Evolutionary conservation across 1,284 basidiomycete species (phyloP), one percentile per base, ranked within the genome.

Genomic region (Athelia sp.): DNA sequence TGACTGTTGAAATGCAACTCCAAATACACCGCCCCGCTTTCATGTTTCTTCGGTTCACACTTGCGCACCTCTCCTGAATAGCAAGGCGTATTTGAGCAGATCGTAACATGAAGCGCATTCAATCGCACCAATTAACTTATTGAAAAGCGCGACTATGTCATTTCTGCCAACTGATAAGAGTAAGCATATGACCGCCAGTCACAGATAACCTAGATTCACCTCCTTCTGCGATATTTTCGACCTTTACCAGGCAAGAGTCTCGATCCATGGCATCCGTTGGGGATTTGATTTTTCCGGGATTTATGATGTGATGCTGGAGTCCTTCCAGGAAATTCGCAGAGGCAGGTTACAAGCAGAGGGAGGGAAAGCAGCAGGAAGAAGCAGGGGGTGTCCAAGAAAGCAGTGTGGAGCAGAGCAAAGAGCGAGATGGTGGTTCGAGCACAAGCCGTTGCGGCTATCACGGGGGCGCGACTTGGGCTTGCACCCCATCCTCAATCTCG

Each of bases 101-200:
- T 9, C 11, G 19, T 34, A 32, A 46, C 44, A 17, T 31, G 45
- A 46, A 29, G 46, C 22, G 22, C 19, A 42, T 21, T 42, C 40
- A 15, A 18, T 24, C 45, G 57, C 59, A 81, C 82, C 81, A 46
- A 83, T 78, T 42, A 81, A 69, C 32, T 68, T 75, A 50, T 67
- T 74, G 61, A 84, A 84, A 46, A 83, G 63, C 18, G 77, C 68
- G n/a, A 78, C 62, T 17, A 83, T 68, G 54, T 83, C 79, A 35
- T 68, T 63, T 46, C 71, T 68, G 49, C 68, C 70, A 18, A 72
- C 78, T 78, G 45, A 31, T 3, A 43, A 40, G 38, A 22, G 40
- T 26, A 22, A 8, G n/a, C 15, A 42, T 13, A 31, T 46, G 21
- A 35, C 48, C 22, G 13, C 6, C 13, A 29, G 49, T 36, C 38